Evolutionary conservation across 495 filamentous ascomycete species (phyloP).

Genomic region (Mytilinidion resinicola): DNA sequence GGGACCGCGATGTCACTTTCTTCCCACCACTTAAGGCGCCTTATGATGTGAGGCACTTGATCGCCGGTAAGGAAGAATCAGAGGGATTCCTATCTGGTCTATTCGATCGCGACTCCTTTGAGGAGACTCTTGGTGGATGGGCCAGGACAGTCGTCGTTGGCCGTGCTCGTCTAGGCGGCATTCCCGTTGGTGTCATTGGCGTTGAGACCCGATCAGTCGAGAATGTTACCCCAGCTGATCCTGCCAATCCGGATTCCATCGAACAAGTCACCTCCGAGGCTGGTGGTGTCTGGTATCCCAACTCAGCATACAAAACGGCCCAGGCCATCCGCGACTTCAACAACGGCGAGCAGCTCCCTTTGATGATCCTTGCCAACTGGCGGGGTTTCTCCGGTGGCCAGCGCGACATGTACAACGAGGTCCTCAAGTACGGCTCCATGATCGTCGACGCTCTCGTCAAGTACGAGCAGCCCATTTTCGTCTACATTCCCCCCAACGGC

Average conservation of each 20-base stretch:
- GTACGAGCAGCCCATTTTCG: constrained; percentile 96
- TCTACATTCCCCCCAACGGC: constrained; percentile 95
- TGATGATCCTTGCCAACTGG: constrained; percentile 99
- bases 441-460: constrained; percentile 98
- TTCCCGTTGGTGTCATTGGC: constrained; percentile 96
- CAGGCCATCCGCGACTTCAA: constrained; percentile 99
- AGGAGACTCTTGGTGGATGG: constrained; percentile 95
- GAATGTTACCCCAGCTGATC: constrained; percentile 96
- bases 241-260: constrained; percentile 95
- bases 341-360: constrained; percentile 92
- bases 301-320: constrained; percentile 98
- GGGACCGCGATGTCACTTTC: constrained; percentile 89
- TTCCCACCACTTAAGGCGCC: constrained; percentile 76
- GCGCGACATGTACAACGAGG: constrained; percentile 99
- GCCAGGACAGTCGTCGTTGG: constrained; percentile 94
- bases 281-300: constrained; percentile 99
- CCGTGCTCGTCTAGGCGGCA: constrained; percentile 92
- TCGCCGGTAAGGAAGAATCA: constrained; percentile 81
- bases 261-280: constrained; percentile 91
- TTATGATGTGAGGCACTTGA: constrained; percentile 93
- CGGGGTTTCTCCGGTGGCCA: constrained; percentile 99
- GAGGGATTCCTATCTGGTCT: constrained; percentile 84
- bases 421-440: constrained; percentile 97
- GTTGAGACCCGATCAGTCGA: constrained; percentile 94
- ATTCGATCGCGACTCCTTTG: constrained; percentile 94